Evolutionary conservation across 768 basidiomycete genomes (phyloP).

Genomic region (Polyporus arcularius): DNA sequence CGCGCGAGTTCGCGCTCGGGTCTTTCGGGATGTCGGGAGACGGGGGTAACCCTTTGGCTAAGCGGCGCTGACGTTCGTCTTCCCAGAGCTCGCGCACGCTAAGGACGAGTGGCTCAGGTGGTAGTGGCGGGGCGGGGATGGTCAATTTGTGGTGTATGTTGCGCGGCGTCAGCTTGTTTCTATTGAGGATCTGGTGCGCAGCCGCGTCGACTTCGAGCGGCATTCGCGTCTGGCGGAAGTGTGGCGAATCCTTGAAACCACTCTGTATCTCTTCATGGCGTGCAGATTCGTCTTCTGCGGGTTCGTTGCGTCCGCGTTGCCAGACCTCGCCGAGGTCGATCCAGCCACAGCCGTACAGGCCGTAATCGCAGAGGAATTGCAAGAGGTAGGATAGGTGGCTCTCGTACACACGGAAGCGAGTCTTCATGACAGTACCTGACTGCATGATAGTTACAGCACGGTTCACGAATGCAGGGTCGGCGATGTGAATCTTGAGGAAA

Average conservation of each 20-base stretch:
- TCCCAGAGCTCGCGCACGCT: slow-evolving; percentile 96
- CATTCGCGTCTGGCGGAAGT: slow-evolving; percentile 67
- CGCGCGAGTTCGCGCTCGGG: slow-evolving; percentile 63
- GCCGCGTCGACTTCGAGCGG: slow-evolving; percentile 83
- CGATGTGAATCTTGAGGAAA: slow-evolving; percentile 83
- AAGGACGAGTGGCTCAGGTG: slow-evolving; percentile 75
- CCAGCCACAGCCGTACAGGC: slow-evolving; percentile 92
- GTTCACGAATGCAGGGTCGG: slow-evolving; percentile 67
- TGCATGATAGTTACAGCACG: slow-evolving; percentile 77
- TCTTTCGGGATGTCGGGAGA: slow-evolving; percentile 74
- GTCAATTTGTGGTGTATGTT: slow-evolving; percentile 64
- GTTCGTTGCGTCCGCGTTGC: slow-evolving; percentile 46
- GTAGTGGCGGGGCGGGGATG: slow-evolving; percentile 55
- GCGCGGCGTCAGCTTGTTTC: slow-evolving; percentile 63
- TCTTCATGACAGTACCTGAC: slow-evolving; percentile 81
- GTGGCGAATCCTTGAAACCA: slow-evolving; percentile 51
- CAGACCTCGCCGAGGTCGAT: slow-evolving; percentile 72
- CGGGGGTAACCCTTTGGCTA: slow-evolving; percentile 65
- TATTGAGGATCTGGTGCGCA: slow-evolving; percentile 84
- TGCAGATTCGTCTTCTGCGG: slow-evolving; percentile 33
- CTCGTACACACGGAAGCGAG: slow-evolving; percentile 80
- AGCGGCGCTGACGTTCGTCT: slow-evolving; percentile 82
- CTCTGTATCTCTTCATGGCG: slow-evolving; percentile 11
- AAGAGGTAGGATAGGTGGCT: slow-evolving; percentile 86
- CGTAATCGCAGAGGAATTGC: slow-evolving; percentile 95